Evolutionary conservation across 1,284 basidiomycete genomes (phyloP).

Genomic region (Austroboletus novae-zelandiae): DNA sequence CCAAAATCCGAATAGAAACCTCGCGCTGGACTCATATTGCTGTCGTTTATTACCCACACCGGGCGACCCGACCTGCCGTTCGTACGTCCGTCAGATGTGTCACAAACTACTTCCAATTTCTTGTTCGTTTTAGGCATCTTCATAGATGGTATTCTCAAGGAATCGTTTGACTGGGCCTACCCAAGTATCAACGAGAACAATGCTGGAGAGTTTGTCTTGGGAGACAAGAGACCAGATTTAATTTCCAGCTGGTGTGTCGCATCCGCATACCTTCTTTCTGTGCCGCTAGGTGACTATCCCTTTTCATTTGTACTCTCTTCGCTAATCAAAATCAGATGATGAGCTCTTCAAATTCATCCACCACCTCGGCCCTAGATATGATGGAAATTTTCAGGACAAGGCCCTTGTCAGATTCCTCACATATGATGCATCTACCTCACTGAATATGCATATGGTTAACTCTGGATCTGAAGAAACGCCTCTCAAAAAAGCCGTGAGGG

Average conservation of each 20-base stretch:
- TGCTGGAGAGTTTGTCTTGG: conserved; percentile 48
- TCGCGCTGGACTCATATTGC: conserved; percentile 68
- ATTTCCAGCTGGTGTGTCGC: conserved; percentile 68
- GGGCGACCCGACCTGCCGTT: conserved; percentile 53
- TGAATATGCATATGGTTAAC: conserved; percentile 60
- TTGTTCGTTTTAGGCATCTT: conserved; percentile 53
- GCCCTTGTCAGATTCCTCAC: conserved; percentile 67
- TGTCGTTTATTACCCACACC: conserved; percentile 61
- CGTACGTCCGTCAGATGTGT: conserved; percentile 44
- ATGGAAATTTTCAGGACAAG: conserved; percentile 66
- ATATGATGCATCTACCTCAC: conserved; percentile 73
- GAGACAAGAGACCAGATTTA: conserved; percentile 43
- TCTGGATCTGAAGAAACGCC: conserved; percentile 30
- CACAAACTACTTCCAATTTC: not conserved
- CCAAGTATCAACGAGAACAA: conserved; percentile 40
- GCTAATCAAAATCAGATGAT: conserved; percentile 40
- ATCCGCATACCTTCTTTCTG: conserved; percentile 60
- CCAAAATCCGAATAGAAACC: conserved; percentile 45
- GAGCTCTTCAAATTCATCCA: conserved; percentile 68
- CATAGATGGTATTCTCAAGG: conserved; percentile 64
- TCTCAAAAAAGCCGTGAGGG: conserved; percentile 52
- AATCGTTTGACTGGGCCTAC: conserved; percentile 60
- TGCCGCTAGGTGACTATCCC: conserved; percentile 50
- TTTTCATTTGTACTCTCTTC: not conserved
- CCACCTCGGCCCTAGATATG: conserved; percentile 74